These are phyloP conservation scores for Cyclotella sp. DNA, from an alignment of 108 stramenopile genomes.

Conservation along the genomic window DNA sequence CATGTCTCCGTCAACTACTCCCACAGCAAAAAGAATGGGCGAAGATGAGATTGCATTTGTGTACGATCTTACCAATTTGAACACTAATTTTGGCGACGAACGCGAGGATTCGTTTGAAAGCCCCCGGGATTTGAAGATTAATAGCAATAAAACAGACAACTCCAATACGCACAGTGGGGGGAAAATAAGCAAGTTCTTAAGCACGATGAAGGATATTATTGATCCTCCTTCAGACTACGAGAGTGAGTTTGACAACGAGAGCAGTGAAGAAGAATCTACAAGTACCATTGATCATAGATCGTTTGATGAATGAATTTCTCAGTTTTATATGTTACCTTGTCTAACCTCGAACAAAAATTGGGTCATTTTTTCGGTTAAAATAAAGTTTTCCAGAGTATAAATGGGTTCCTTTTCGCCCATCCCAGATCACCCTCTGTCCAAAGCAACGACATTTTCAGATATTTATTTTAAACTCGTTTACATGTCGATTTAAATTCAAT, in stretches of 20 bases:
- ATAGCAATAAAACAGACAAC: not conserved
- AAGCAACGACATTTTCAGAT: too few relatives aligned
- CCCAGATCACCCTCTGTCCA: too few relatives aligned
- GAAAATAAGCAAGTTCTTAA: slow-evolving; percentile 28
- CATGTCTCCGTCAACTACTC: slow-evolving; percentile 5
- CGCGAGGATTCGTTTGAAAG: not conserved
- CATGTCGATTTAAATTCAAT: too few relatives aligned
- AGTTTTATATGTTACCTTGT: not conserved
- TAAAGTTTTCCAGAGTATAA: too few relatives aligned
- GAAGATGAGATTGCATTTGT: slow-evolving; percentile 12
- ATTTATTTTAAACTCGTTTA: too few relatives aligned
- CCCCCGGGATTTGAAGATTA: not conserved
- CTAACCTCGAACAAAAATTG: too few relatives aligned
- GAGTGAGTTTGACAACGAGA: slow-evolving; percentile 27
- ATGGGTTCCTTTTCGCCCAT: too few relatives aligned
- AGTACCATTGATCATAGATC: not conserved
- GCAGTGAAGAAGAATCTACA: not conserved
- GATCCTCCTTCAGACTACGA: slow-evolving; percentile 25
- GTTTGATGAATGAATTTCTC: not conserved
- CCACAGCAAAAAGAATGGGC: not conserved
- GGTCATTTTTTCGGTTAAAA: too few relatives aligned
- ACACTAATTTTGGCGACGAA: not conserved
- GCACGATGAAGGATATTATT: slow-evolving; percentile 41
- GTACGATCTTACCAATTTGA: not conserved
- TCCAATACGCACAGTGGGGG: not conserved